Base-by-base conservation (phyloP, 805 yeast genomes). In the Schwanniomyces sp. region DNA sequence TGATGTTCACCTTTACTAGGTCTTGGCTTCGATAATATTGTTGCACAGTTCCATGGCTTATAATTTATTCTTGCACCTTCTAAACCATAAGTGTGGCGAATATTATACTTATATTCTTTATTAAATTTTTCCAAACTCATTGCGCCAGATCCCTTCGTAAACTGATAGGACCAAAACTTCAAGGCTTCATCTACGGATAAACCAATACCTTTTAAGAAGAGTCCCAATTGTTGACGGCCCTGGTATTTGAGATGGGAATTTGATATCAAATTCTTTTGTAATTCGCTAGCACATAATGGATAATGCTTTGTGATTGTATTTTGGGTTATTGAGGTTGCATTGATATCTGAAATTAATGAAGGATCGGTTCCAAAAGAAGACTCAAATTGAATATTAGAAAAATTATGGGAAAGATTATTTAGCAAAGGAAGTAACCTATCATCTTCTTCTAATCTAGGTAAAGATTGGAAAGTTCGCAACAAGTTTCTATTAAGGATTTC, bases 121-220 rank as follows among this genome's bases (percentile, higher is more conserved):
- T 85, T 82, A 69, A 91, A 91, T 56, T 82, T 81, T 46, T 90
- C 97, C 45, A 81, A 63, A 5, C 84, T 77, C 67, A 85, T 78
- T 5, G 59, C 63, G 10, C 77, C 77, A 5, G 66, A 56, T 14
- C 74, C 78, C 45, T 71, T 67, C 5, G 90, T 78, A 66, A 92
- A 92, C 52, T 85, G 85, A 45, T 68, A 70, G 10, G 84, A 72
- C 96, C 97, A 94, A 65, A 91, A 92, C 55, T 79, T 81, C 49
- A 92, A 64, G 0, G 97, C 91, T 62, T 94, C 97, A 49, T 91
- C 97, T 6, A 88, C 84, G 39, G 79, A 79, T 48, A 94, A 74
- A 0, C 99, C 99, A 54, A 90, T 85, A 25, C 96, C 96, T 64
- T 91, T 91, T 47, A 94, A 72, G 66, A 94, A 94, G 16, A 89